Evolutionary conservation across 2,329 filamentous ascomycete genomes (phyloP).

Genomic region (Penicillium sp.): DNA sequence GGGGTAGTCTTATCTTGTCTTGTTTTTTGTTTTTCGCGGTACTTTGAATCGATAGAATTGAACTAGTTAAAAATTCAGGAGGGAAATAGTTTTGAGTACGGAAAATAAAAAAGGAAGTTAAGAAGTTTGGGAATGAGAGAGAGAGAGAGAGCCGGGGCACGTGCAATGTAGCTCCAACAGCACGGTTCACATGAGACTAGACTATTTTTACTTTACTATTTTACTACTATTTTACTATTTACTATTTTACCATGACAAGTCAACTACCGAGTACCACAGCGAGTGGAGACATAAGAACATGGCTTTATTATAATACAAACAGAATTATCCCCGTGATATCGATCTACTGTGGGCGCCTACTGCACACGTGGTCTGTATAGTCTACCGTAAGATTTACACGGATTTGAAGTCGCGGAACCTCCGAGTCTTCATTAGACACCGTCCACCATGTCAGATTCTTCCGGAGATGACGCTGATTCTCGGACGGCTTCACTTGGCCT

Average conservation of each 20-base stretch:
- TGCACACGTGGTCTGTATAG: conserved; percentile 10
- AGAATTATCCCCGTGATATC: no score
- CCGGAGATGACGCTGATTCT: conserved; percentile 41
- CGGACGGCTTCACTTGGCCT: conserved; percentile 43
- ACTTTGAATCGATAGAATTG: no score
- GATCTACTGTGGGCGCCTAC: background rate
- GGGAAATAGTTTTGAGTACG: background rate
- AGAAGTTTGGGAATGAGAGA: background rate
- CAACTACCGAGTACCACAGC: no score
- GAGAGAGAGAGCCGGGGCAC: background rate
- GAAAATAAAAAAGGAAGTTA: background rate
- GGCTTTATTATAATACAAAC: no score
- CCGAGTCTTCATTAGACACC: background rate
- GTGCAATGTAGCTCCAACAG: conserved; percentile 1
- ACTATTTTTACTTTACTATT: no score
- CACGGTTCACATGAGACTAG: background rate
- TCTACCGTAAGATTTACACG: conserved; percentile 25
- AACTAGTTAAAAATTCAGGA: no score
- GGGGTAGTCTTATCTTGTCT: conserved; percentile 2
- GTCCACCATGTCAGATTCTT: conserved; percentile 21
- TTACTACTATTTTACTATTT: no score
- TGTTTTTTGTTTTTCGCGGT: background rate
- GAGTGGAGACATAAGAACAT: no score
- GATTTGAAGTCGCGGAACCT: background rate
- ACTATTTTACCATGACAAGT: no score